Base-by-base conservation (phyloP, 1,284 basidiomycete species). In the Ceratobasidium papillatum region DNA sequence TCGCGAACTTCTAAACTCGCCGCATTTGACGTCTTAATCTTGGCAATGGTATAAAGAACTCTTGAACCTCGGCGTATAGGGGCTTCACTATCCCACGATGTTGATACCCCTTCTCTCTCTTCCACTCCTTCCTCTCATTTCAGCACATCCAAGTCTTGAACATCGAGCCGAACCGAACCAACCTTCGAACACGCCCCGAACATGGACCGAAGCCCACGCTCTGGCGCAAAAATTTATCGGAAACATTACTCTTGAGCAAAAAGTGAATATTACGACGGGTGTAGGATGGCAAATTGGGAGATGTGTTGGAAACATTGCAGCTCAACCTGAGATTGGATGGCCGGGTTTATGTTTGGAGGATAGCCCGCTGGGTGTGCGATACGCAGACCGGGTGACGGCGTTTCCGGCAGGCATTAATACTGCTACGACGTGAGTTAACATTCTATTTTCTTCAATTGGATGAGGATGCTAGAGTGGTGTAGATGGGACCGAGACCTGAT, bases 321-420 rank as follows among this genome's bases (percentile, higher is more conserved):
- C 75, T 25, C 51, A 62, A 22, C 36, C 69, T 34, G 54, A 61
- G 27, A 36, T 66, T 58, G 69, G 69, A 32, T 75, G 74, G 51
- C 74, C 69, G 61, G 69, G 74, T 25, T 51, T 69, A 3, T 78
- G 76, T 36, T 66, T 74, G 41, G 51, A 73, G 52, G 75, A 76
- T 49, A 71, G 65, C 56, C 75, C 75, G 17, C 58, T 77, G 17
- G 77, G 77, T 4, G 74, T 78, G 1, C 58, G 76, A 9, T 74
- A 74, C 34, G 68, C 77, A 5, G 77, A 78, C 56, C 74, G 62
- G 30, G 77, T 75, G 19, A 75, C 77, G 27, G 76, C 75, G 4
- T 78, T 77, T 32, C 76, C 76, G 1, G 68, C 76, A 8, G 76
- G 76, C 4, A 77, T 78, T 73, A 78, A 78, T 64, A 63, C 69